Evolutionary conservation across 768 basidiomycete genomes (phyloP), one percentile per base, ranked within the genome.

Genomic region (Candolleomyces aberdarensis): DNA sequence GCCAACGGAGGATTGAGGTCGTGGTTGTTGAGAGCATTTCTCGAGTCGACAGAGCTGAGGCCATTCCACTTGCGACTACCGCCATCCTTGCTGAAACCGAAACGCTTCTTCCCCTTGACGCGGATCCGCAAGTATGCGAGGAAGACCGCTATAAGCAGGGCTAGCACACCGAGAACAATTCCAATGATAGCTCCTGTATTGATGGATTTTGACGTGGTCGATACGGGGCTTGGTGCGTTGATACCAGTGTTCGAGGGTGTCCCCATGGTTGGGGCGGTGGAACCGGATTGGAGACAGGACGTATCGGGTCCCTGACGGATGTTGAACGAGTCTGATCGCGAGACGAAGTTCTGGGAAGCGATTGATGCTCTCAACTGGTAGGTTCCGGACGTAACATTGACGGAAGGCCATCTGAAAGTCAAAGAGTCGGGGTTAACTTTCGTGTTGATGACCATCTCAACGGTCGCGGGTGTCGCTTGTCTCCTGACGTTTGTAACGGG

Each of bases 111-210:
- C 46, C 64, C 41, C 53, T 39, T 40, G 6, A 36, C 13, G 54
- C 70, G 46, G 62, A 78, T 62, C 40, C 70, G 74, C 40, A 76
- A 59, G 61, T 75, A 73, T 58, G 77, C 56, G 7, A 73, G 66
- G 15, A 74, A 65, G 20, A 80, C 62, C 5, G 63, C 64, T 31
- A 72, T 65, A 8, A 76, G 47, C 36, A 84, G 57, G 14, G 70
- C 78, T 2, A 77, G 65, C 2, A 76, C 82, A 5, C 83, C 86
- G 3, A 87, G 63, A 19, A 82, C 77, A 26, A 80, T 80, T 1
- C 86, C 88, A 5, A 77, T 79, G 29, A 88, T 81, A 8, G 76
- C 74, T 0, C 77, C 80, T 1, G 72, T 70, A 43, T 79, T 79
- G 7, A 70, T 66, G 4, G 66, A 62, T 15, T 52, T 56, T 11